A percentile compares a stretch with the other conserved stretches of the same genome.
Evolutionary conservation across 2,329 filamentous ascomycete genomes (phyloP).

Genomic region (Dactylellina haptotyla): DNA sequence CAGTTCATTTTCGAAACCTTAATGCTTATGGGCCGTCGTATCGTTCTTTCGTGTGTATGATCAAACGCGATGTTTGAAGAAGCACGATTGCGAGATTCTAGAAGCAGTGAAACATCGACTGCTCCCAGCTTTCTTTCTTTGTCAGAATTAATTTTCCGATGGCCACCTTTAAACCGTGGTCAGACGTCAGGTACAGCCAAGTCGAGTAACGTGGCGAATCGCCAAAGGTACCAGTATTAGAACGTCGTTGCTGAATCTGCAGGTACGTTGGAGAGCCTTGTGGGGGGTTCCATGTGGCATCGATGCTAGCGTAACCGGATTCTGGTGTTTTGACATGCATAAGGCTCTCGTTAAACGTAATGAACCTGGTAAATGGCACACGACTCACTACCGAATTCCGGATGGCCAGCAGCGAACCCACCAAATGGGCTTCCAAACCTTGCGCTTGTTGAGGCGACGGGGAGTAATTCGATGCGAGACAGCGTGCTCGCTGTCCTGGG

Average conservation of each 20-base stretch:
- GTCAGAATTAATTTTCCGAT: constrained; percentile 40
- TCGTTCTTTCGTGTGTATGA: constrained; percentile 20
- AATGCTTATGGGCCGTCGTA: constrained; percentile 32
- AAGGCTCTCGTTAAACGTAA: constrained; percentile 15
- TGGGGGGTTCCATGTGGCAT: constrained; percentile 49
- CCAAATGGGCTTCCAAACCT: neutral
- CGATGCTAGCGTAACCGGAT: constrained; percentile 33
- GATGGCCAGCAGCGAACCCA: constrained; percentile 2
- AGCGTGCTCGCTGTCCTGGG: constrained; percentile 11
- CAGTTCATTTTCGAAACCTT: constrained; percentile 38
- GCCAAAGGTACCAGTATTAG: constrained; percentile 17
- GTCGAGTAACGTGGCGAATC: constrained; percentile 10
- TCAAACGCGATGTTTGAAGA: constrained; percentile 1
- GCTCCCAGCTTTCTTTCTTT: constrained; percentile 17
- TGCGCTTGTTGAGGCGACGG: constrained; percentile 42
- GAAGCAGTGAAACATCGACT: constrained; percentile 37
- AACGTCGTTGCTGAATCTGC: constrained; percentile 46
- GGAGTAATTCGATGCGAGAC: constrained; percentile 51
- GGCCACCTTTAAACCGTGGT: constrained; percentile 17
- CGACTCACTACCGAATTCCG: constrained; percentile 26
- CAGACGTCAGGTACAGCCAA: constrained; percentile 26
- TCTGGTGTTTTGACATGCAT: constrained; percentile 32
- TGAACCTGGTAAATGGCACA: constrained; percentile 49
- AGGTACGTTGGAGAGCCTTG: constrained; percentile 38
- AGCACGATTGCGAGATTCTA: constrained; percentile 30